These are phyloP conservation scores for Puccinia horiana DNA, from an alignment of 1,284 basidiomycete species.

Conservation along the genomic window DNA sequence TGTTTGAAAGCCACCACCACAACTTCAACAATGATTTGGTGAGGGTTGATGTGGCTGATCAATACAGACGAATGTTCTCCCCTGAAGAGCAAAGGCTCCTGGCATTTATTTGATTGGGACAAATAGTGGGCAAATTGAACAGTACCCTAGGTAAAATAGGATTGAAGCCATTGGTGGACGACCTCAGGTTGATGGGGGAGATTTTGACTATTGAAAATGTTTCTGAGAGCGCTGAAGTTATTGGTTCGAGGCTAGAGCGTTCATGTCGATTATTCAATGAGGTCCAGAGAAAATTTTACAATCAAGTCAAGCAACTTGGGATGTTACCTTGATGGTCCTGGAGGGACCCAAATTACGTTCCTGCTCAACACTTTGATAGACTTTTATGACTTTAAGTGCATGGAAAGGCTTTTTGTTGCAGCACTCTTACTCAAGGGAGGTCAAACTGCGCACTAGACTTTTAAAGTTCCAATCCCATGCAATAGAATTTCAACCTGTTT, in stretches of 20 bases:
- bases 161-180: too few species aligned
- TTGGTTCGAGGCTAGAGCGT: too few species aligned
- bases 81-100: too few species aligned
- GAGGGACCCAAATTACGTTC: conserved; percentile 64
- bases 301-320: conserved; percentile 59
- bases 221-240: too few species aligned
- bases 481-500: not conserved
- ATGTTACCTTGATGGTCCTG: conserved; percentile 58
- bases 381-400: conserved; percentile 54
- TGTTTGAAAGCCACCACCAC: conserved; percentile 60
- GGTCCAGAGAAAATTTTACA: not conserved
- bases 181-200: too few species aligned
- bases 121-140: too few species aligned
- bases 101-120: too few species aligned
- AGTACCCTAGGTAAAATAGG: too few species aligned
- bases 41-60: conserved; percentile 59
- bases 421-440: conserved; percentile 62
- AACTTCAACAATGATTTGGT: not conserved
- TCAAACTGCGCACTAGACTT: conserved; percentile 61
- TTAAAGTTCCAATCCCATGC: conserved; percentile 60
- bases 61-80: conserved; percentile 39
- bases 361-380: conserved; percentile 61
- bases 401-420: conserved; percentile 58
- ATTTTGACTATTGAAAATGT: too few species aligned
- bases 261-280: too few species aligned